phyloP scores from a whole-genome alignment of 73 alveolate genomes.

The Chromera velia region DNA sequence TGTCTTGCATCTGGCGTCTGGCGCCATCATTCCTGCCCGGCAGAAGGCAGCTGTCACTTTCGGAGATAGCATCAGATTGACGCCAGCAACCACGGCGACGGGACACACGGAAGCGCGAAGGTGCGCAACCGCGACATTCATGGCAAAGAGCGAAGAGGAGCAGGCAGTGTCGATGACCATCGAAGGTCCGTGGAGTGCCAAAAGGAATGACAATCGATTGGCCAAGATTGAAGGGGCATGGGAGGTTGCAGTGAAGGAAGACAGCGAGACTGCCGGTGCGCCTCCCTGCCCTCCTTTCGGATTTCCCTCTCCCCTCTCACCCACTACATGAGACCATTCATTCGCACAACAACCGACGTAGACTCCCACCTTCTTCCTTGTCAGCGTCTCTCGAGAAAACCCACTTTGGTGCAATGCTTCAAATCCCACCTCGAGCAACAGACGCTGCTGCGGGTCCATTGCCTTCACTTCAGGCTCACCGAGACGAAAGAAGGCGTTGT shows the following conservation, averaged over 20 bases:
- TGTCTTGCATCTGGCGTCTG: conserved; percentile 1
- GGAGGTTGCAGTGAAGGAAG: background rate
- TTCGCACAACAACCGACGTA: too few relatives aligned
- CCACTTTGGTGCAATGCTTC: background rate
- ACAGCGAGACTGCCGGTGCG: too few relatives aligned
- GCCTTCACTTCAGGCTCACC: background rate
- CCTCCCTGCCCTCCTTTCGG: too few relatives aligned
- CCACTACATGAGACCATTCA: too few relatives aligned
- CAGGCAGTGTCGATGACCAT: background rate
- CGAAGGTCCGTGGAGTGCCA: background rate
- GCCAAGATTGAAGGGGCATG: background rate
- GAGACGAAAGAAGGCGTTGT: background rate
- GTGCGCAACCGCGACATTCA: background rate
- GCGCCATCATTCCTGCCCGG: conserved; percentile 3
- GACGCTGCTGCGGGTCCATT: background rate
- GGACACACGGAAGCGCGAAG: background rate
- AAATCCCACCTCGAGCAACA: background rate
- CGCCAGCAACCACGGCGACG: background rate
- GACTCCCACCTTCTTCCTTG: background rate
- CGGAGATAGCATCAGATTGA: background rate
- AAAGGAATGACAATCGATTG: background rate
- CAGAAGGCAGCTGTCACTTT: background rate
- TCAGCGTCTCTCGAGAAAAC: background rate
- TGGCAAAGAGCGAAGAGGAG: background rate
- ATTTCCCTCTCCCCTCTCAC: too few relatives aligned